Percentiles rank a stretch among this genome's conserved stretches.
Evolutionary conservation across 768 basidiomycete genomes (phyloP).

Genomic region (Lactarius evosmus): DNA sequence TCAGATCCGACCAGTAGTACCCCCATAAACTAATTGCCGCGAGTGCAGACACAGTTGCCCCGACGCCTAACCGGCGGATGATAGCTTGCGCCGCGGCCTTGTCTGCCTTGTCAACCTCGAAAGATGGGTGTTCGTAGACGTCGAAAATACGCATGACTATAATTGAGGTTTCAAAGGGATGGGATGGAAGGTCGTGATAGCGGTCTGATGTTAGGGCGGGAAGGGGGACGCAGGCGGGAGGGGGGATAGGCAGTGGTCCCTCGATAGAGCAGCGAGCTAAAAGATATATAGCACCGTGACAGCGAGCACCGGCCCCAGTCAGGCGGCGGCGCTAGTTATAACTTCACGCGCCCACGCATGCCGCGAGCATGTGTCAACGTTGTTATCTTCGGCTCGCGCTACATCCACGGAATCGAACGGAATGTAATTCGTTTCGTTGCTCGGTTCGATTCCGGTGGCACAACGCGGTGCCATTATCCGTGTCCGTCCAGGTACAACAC

Average conservation of each 20-base stretch:
- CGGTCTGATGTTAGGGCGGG: not conserved
- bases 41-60: slow-evolving; percentile 18
- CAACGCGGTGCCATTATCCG: not conserved
- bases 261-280: not conserved
- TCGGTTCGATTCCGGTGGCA: not conserved
- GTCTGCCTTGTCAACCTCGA: slow-evolving; percentile 21
- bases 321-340: not conserved
- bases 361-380: slow-evolving; percentile 1
- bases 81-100: slow-evolving; percentile 4
- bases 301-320: not conserved
- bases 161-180: not conserved
- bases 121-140: slow-evolving; percentile 29
- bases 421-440: not conserved
- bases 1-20: slow-evolving; percentile 24
- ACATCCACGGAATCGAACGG: not conserved
- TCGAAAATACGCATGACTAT: slow-evolving; percentile 26
- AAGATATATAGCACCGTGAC: slow-evolving; percentile 1
- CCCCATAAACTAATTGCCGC: slow-evolving; percentile 24
- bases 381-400: not conserved
- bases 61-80: slow-evolving; percentile 25
- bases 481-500: not conserved
- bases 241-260: not conserved
- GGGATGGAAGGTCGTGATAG: not conserved
- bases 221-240: not conserved
- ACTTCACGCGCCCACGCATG: not conserved